Percentiles rank a stretch among this genome's conserved stretches.
Evolutionary conservation across 768 basidiomycete genomes (phyloP).

Genomic region (Hortiboletus campestris): DNA sequence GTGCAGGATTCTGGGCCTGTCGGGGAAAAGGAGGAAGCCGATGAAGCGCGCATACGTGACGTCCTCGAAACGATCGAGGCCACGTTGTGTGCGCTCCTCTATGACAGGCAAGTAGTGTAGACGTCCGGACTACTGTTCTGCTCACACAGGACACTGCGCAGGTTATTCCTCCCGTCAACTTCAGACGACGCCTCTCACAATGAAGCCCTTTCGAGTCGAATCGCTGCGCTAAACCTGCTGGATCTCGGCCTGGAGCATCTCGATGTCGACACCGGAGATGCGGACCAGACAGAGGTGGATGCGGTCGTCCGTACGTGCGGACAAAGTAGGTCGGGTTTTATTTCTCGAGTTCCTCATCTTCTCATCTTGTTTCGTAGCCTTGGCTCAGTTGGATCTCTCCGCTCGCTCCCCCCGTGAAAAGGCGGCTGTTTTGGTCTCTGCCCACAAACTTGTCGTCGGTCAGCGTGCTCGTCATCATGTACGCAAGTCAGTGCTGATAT

Average conservation of each 20-base stretch:
- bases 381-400: constrained; percentile 48
- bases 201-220: constrained; percentile 81
- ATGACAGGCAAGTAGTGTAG: constrained; percentile 63
- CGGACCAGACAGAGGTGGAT: constrained; percentile 49
- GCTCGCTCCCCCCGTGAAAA: constrained; percentile 74
- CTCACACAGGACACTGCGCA: constrained; percentile 27
- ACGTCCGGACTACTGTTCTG: not conserved
- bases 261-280: constrained; percentile 70
- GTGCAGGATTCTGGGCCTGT: constrained; percentile 10
- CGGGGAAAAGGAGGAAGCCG: constrained; percentile 8
- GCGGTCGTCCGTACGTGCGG: constrained; percentile 72
- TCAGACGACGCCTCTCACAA: constrained; percentile 85
- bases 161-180: constrained; percentile 74
- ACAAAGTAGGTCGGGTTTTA: constrained; percentile 52
- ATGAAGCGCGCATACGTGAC: constrained; percentile 50
- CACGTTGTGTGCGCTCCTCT: constrained; percentile 69
- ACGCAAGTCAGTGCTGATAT: not conserved
- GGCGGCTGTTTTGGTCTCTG: constrained; percentile 72
- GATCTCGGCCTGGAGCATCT: constrained; percentile 88
- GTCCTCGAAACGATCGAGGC: constrained; percentile 75
- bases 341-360: constrained; percentile 18
- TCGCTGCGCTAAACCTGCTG: constrained; percentile 89
- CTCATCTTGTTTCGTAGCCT: constrained; percentile 40
- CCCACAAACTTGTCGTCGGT: constrained; percentile 89
- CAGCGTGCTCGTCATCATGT: not conserved